Conservation (phyloP, 139 green algal species). For the Coelastrella sp. region DNA sequence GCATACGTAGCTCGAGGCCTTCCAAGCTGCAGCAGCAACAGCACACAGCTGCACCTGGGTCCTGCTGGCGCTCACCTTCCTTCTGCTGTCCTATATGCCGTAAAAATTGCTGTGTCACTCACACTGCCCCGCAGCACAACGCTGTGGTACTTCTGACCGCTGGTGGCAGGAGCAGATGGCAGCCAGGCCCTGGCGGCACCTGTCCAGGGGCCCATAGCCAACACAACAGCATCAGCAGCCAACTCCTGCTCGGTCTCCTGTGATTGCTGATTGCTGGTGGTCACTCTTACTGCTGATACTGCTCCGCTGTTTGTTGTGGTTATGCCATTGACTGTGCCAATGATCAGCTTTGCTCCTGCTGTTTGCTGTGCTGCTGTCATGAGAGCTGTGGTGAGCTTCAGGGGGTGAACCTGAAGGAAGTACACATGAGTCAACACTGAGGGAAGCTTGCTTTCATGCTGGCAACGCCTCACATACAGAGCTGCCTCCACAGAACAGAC, state of each 20-base stretch:
- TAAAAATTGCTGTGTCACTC: constrained; percentile 65
- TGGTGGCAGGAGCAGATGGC: constrained; percentile 16
- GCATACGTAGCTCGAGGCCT: background rate
- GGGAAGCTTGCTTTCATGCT: too few species aligned
- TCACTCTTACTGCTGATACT: background rate
- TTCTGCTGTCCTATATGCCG: constrained; percentile 20
- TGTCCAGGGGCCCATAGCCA: constrained; percentile 86
- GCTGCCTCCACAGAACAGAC: too few species aligned
- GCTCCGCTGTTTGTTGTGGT: background rate
- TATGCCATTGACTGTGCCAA: constrained; percentile 62
- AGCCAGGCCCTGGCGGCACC: constrained; percentile 61
- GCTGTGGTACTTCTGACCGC: constrained; percentile 80
- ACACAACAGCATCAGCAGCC: constrained; percentile 71
- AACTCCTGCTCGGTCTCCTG: constrained; percentile 22
- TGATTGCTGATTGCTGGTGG: background rate
- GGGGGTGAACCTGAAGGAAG: constrained; percentile 76
- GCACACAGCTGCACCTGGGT: background rate
- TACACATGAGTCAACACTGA: too few species aligned
- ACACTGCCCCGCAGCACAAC: constrained; percentile 69
- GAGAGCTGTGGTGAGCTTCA: constrained; percentile 75
- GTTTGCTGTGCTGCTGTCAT: constrained; percentile 57
- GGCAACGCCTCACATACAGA: too few species aligned
- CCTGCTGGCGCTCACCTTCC: constrained; percentile 7
- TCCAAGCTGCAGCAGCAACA: background rate
- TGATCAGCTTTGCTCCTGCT: constrained; percentile 59